Evolutionary conservation across 192 early-diverging fungal species (phyloP).

Genomic region (Backusella sp.): DNA sequence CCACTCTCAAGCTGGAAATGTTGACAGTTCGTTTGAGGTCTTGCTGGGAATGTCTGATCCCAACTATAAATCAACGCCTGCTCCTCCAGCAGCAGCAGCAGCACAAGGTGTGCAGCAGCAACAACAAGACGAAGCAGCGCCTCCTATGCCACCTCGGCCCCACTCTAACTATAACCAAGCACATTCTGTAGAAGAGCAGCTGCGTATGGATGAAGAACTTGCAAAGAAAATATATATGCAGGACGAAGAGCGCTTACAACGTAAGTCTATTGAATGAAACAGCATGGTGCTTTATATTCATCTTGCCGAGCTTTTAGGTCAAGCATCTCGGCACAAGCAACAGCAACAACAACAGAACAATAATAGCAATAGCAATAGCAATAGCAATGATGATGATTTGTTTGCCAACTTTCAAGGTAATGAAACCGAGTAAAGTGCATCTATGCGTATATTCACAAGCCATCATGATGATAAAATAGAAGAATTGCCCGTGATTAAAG

Average conservation of each 20-base stretch:
- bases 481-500: slow-evolving; percentile 58
- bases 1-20: slow-evolving; percentile 41
- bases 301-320: neutral
- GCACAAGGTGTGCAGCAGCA: neutral
- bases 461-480: slow-evolving; percentile 29
- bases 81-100: neutral
- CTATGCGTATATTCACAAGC: neutral
- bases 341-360: slow-evolving; percentile 33
- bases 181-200: slow-evolving; percentile 41
- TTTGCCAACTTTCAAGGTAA: slow-evolving; percentile 36
- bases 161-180: slow-evolving; percentile 14
- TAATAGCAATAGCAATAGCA: neutral
- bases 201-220: slow-evolving; percentile 55
- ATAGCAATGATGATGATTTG: slow-evolving; percentile 17
- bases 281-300: too few species aligned
- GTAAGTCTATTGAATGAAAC: neutral
- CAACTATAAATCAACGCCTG: slow-evolving; percentile 42
- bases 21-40: slow-evolving; percentile 50
- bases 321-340: slow-evolving; percentile 20
- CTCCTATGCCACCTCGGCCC: slow-evolving; percentile 38
- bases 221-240: slow-evolving; percentile 48
- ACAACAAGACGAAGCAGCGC: neutral
- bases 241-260: slow-evolving; percentile 38
- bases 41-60: slow-evolving; percentile 55
- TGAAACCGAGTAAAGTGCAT: neutral